Percentiles rank a stretch among this genome's conserved stretches.
phyloP scores from a whole-genome alignment of 1,284 basidiomycete species.

The Pseudozyma hubeiensis region DNA sequence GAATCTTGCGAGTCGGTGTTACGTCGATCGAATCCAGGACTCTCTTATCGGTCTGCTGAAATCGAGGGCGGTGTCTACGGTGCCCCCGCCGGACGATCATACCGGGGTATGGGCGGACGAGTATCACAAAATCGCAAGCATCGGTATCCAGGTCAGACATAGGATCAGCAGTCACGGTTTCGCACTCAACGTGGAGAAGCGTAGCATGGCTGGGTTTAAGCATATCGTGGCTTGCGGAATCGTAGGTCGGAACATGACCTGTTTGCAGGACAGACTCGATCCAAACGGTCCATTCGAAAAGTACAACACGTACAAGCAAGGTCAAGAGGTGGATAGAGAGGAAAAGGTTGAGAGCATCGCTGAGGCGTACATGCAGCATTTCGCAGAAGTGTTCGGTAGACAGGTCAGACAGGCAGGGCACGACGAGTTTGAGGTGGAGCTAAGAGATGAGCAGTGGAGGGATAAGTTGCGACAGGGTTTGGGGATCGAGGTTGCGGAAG shows the following conservation, averaged over 20 bases:
- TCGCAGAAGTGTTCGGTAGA: conserved; percentile 32
- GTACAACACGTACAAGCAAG: background rate
- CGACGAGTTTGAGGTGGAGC: conserved; percentile 22
- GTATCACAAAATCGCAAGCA: conserved; percentile 84
- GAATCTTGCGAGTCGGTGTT: conserved; percentile 74
- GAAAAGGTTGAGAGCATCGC: conserved; percentile 22
- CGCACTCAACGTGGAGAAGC: conserved; percentile 86
- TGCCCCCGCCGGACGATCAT: conserved; percentile 69
- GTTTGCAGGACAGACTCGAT: conserved; percentile 55
- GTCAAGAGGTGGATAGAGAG: background rate
- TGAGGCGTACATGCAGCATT: conserved; percentile 12
- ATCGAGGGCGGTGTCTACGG: conserved; percentile 64
- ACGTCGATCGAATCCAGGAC: conserved; percentile 79
- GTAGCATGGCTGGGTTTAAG: conserved; percentile 83
- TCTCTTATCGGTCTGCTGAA: conserved; percentile 75
- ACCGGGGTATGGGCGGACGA: conserved; percentile 66
- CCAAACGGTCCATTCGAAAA: conserved; percentile 9
- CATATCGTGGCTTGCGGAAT: conserved; percentile 92
- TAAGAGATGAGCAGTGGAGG: background rate
- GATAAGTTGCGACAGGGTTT: conserved; percentile 1
- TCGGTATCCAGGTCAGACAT: conserved; percentile 95
- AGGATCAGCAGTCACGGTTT: conserved; percentile 95
- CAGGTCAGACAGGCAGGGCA: background rate
- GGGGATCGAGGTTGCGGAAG: background rate
- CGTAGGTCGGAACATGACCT: conserved; percentile 80